Evolutionary conservation across 2,329 filamentous ascomycete species (phyloP), one percentile per base, ranked within the genome.

Genomic region (Diaporthe helianthi): DNA sequence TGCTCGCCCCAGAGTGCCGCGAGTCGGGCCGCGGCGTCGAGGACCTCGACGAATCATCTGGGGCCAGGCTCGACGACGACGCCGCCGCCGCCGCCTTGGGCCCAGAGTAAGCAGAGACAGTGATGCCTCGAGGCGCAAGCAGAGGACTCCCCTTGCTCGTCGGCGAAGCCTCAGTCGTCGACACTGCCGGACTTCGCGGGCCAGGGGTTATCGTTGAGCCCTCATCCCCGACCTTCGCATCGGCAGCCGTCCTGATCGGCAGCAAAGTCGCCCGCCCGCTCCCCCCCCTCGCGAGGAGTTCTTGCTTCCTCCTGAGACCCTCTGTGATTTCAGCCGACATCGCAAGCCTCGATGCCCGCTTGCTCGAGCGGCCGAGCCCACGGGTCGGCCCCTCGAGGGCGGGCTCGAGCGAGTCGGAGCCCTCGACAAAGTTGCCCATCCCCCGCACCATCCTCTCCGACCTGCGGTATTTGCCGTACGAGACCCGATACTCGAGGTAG

Each of bases 361-460:
- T 63, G 36, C 67, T 65, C n/a, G 64, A 33, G 31, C 53, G 55
- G 12, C 49, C 58, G 22, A 61, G 47, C 19, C 65, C 51, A n/a
- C 29, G 65, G 2, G 33, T 41, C 19, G 52, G 38, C 5, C n/a
- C 65, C 10, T 60, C 55, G 15, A 13, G 19, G 7, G 19, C 19
- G 12, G 55, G 12, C 1, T 60, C 51, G 2, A 70, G 69, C 47
- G 69, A 70, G 33, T 70, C 69, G 3, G 58, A 49, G 1, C 76
- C 78, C 53, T 81, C 80, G 5, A 82, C 71, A 52, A 82, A 82
- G 1, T 73, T 76, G 0, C 78, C 76, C 1, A 82, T 29, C 0
- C 80, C 81, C 15, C 77, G 71, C 3, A 76, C 77, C 77, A 83
- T 82, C 4, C 79, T 76, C 38, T 79, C 78, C 9, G 75, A 78